Evolutionary conservation across 1,284 basidiomycete genomes (phyloP).

Genomic region (Mycena citricolor): DNA sequence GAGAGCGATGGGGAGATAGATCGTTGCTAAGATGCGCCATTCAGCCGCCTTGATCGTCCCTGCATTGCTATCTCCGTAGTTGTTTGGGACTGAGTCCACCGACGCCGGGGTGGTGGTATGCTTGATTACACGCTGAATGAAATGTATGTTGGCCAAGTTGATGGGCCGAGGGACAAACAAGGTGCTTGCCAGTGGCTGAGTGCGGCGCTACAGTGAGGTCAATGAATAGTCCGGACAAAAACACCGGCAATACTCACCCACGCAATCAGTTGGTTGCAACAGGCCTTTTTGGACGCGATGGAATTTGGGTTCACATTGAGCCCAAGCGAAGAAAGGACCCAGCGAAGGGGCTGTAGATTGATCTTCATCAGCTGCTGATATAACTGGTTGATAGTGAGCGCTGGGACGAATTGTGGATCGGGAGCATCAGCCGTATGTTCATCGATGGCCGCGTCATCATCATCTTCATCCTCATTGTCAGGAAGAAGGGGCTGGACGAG

Average conservation of each 20-base stretch:
- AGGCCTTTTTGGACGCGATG: not conserved
- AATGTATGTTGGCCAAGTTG: conserved; percentile 14
- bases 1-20: conserved; percentile 35
- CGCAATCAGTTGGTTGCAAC: not conserved
- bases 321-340: conserved; percentile 3
- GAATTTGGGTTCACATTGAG: conserved; percentile 25
- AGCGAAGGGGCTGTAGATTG: not conserved
- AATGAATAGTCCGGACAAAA: not conserved
- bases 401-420: conserved; percentile 6
- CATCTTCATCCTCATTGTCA: not conserved
- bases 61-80: conserved; percentile 30
- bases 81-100: conserved; percentile 29
- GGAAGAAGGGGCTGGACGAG: conserved; percentile 1
- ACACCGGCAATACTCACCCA: conserved; percentile 5
- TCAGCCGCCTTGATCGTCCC: conserved; percentile 36
- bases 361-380: not conserved
- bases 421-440: not conserved
- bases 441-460: not conserved
- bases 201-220: conserved; percentile 4
- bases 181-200: conserved; percentile 6
- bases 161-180: conserved; percentile 9
- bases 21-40: conserved; percentile 31
- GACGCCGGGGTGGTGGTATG: conserved; percentile 31
- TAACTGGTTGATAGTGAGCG: not conserved
- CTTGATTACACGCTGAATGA: conserved; percentile 29